These are phyloP conservation scores for Crucihimalaya himalaica DNA, from an alignment of 345 rosid genomes.

Conservation along the genomic window DNA sequence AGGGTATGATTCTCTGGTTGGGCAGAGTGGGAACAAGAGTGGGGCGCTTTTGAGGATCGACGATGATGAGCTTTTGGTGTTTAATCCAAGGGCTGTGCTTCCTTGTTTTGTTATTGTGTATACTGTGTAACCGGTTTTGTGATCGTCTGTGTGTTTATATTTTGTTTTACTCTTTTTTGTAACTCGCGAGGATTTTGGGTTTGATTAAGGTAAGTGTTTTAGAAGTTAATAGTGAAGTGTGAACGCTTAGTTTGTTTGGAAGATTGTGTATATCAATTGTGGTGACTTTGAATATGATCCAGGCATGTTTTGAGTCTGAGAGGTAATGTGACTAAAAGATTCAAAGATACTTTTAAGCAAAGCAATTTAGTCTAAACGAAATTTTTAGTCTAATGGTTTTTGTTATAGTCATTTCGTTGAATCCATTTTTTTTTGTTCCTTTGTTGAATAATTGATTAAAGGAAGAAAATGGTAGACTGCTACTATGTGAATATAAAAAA, in stretches of 20 bases:
- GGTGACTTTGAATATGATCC: constrained; percentile 12
- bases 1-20: constrained; percentile 71
- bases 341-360: not conserved
- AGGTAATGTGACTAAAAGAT: not conserved
- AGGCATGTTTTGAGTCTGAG: constrained; percentile 12
- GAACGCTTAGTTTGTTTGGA: not conserved
- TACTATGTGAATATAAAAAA: not conserved
- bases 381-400: not conserved
- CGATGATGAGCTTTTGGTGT: constrained; percentile 82
- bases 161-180: not conserved
- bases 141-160: constrained; percentile 29
- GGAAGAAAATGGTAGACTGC: constrained; percentile 11
- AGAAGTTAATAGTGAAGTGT: constrained; percentile 32
- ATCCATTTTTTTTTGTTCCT: not conserved
- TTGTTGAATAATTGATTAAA: not conserved
- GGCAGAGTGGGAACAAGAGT: constrained; percentile 47
- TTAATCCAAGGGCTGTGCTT: constrained; percentile 98
- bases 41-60: constrained; percentile 55
- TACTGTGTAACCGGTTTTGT: constrained; percentile 40
- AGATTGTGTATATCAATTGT: constrained; percentile 7
- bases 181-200: not conserved
- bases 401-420: not conserved
- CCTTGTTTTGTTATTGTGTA: constrained; percentile 95
- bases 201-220: not conserved
- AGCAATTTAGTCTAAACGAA: too few species aligned